A percentile compares a stretch with the other conserved stretches of the same genome.
Evolutionary conservation across 1,284 basidiomycete genomes (phyloP).

Genomic region (Peniophora sp.): DNA sequence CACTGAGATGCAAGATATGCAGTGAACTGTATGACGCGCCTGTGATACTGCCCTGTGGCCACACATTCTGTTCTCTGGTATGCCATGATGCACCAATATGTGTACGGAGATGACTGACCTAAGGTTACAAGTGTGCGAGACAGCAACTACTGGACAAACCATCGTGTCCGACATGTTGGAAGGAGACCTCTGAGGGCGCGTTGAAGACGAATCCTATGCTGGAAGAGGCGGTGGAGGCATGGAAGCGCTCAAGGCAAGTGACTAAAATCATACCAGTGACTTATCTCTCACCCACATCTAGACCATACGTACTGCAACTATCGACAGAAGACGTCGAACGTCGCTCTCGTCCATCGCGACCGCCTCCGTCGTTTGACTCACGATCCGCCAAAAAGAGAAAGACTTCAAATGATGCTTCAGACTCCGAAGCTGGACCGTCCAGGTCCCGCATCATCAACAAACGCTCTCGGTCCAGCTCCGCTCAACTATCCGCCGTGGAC

Average conservation of each 20-base stretch:
- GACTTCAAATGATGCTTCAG: conserved; percentile 1
- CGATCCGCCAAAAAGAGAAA: conserved; percentile 7
- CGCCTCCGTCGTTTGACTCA: neutral
- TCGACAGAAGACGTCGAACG: neutral
- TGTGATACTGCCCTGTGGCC: conserved; percentile 62
- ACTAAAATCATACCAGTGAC: neutral
- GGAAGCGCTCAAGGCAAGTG: conserved; percentile 56
- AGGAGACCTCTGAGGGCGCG: conserved; percentile 44
- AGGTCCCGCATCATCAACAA: neutral
- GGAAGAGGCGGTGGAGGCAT: conserved; percentile 53
- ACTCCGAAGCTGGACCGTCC: conserved; percentile 4
- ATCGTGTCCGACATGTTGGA: conserved; percentile 62
- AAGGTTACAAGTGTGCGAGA: conserved; percentile 49
- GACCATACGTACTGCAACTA: conserved; percentile 12
- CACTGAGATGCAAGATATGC: conserved; percentile 66
- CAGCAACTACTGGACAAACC: conserved; percentile 44
- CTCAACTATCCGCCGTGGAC: neutral
- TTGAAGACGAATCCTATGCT: conserved; percentile 51
- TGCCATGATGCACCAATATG: conserved; percentile 15
- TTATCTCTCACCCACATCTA: neutral
- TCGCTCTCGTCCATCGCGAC: neutral
- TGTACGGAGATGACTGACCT: conserved; percentile 1
- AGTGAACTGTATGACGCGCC: conserved; percentile 63
- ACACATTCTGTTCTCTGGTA: conserved; percentile 72
- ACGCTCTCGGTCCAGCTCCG: neutral